Conservation (phyloP, 306 rosid genomes). For the Phaseolus lunatus region DNA sequence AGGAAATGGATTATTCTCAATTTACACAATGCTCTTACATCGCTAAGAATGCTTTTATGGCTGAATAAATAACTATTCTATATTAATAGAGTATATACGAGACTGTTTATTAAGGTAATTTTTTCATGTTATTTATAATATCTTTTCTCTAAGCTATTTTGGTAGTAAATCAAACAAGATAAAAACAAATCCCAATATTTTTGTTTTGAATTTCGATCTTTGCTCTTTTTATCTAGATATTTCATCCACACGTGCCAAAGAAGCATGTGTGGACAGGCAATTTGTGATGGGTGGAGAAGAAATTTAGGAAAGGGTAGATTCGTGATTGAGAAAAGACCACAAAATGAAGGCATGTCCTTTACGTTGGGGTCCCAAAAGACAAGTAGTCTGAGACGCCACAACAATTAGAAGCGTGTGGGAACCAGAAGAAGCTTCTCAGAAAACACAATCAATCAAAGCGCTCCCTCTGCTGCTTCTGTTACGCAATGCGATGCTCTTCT, state of each 20-base stretch:
- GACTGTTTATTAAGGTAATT: neutral
- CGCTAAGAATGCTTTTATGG: too few relatives aligned
- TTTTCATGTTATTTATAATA: neutral
- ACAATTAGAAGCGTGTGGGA: conserved; percentile 16
- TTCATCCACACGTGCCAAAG: neutral
- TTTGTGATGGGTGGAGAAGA: neutral
- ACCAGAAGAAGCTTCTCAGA: conserved; percentile 24
- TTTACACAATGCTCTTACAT: too few relatives aligned
- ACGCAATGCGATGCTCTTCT: neutral
- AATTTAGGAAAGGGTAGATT: conserved; percentile 13
- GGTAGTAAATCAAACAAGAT: neutral
- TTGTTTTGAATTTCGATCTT: neutral
- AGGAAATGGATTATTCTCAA: too few relatives aligned
- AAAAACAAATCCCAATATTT: neutral
- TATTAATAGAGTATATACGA: neutral
- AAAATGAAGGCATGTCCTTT: conserved; percentile 8
- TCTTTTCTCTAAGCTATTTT: neutral
- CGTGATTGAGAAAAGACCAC: neutral
- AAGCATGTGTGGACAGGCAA: neutral
- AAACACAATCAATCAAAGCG: neutral
- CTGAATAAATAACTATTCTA: too few relatives aligned
- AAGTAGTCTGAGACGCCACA: conserved; percentile 19
- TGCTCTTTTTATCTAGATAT: neutral
- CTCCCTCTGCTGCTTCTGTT: neutral
- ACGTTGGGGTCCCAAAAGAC: neutral